Percentiles rank a stretch among this genome's conserved stretches.
phyloP scores from a whole-genome alignment of 768 basidiomycete species.

The Amanita thiersii region DNA sequence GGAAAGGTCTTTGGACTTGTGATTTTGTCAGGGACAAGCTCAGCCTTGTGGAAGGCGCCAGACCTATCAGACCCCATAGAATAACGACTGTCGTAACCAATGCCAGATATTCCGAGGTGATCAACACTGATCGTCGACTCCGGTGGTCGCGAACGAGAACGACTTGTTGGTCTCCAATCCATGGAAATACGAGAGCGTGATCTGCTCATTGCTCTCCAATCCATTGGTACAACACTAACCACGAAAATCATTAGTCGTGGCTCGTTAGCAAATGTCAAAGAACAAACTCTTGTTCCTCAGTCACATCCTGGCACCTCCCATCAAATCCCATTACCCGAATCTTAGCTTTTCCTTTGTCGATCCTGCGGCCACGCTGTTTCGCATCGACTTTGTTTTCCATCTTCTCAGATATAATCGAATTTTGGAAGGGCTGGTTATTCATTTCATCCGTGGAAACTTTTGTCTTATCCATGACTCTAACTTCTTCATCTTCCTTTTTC shows the following conservation, averaged over 20 bases:
- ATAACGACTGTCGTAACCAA: neutral
- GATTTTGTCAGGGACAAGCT: no score
- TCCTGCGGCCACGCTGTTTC: constrained; percentile 66
- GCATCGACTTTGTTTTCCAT: constrained; percentile 1
- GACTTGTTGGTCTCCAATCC: constrained; percentile 82
- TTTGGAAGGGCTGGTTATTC: constrained; percentile 11
- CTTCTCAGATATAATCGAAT: constrained; percentile 21
- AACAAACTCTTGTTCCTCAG: constrained; percentile 71
- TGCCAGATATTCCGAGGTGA: constrained; percentile 24
- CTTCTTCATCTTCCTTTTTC: constrained; percentile 69
- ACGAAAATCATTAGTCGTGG: constrained; percentile 10
- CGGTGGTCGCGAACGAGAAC: constrained; percentile 72
- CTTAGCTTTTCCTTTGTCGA: constrained; percentile 74
- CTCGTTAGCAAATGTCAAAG: constrained; percentile 8
- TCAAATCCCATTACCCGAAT: constrained; percentile 81
- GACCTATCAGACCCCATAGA: no score
- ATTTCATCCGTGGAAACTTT: constrained; percentile 11
- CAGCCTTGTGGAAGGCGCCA: no score
- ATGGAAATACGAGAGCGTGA: constrained; percentile 86
- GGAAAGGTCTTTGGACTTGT: no score
- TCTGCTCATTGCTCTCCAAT: constrained; percentile 88
- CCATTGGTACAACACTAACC: constrained; percentile 65
- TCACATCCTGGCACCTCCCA: constrained; percentile 60
- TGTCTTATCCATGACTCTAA: constrained; percentile 15
- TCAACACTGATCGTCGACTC: constrained; percentile 43